Conservation (phyloP, 2,329 filamentous ascomycete species). For the Colletotrichum tanaceti region DNA sequence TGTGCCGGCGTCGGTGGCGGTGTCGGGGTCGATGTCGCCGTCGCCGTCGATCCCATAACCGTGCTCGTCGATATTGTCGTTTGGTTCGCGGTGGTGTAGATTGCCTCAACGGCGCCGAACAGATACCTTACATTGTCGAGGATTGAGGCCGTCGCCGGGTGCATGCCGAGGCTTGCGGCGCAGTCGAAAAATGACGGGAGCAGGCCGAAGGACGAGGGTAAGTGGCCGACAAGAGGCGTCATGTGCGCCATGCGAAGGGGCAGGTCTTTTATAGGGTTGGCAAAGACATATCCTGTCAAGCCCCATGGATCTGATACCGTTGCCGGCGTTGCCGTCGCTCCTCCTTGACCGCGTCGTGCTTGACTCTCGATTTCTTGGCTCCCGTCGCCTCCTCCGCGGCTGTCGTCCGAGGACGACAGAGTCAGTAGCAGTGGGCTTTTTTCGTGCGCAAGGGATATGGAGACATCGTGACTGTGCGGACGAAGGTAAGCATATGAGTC, state of each 20-base stretch:
- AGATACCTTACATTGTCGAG: constrained; percentile 64
- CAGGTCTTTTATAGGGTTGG: constrained; percentile 50
- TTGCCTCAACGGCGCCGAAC: constrained; percentile 52
- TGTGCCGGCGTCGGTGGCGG: constrained; percentile 2
- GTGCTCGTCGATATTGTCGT: not conserved
- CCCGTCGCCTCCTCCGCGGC: not conserved
- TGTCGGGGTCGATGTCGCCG: not conserved
- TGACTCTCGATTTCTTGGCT: not conserved
- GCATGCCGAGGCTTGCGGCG: constrained; percentile 56
- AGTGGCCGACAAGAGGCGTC: constrained; percentile 51
- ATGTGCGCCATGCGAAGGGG: constrained; percentile 59
- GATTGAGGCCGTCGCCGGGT: constrained; percentile 59
- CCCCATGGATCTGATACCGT: constrained; percentile 11
- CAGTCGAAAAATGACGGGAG: constrained; percentile 57
- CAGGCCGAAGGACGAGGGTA: constrained; percentile 50
- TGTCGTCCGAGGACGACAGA: constrained; percentile 11
- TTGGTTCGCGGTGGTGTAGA: constrained; percentile 10
- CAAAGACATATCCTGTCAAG: constrained; percentile 54
- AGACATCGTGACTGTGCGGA: constrained; percentile 56
- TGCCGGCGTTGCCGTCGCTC: not conserved
- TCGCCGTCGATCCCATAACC: not conserved
- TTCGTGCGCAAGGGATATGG: constrained; percentile 62
- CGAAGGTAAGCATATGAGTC: constrained; percentile 24
- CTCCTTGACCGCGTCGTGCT: not conserved
- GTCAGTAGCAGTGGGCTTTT: constrained; percentile 55